Conservation (phyloP, 106 monocot species). For the Alisma plantagoaquatica region DNA sequence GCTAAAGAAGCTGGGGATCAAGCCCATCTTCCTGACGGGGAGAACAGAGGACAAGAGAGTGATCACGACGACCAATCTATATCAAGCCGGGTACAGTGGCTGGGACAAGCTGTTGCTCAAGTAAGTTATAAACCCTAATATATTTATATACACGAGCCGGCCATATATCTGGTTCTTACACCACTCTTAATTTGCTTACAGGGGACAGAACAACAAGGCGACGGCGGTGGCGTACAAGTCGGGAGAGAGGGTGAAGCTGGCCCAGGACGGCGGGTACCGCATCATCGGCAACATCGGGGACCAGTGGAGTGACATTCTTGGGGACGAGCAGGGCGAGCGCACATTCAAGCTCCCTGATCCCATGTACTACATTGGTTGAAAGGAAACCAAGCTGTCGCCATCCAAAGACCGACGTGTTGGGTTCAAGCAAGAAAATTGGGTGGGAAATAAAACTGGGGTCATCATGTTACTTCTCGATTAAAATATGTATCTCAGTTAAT, state of each 20-base stretch:
- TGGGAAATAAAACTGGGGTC: too few relatives aligned
- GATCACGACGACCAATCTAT: slow-evolving; percentile 4
- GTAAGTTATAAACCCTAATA: too few relatives aligned
- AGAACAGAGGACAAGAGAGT: slow-evolving; percentile 2
- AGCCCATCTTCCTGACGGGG: slow-evolving; percentile 7
- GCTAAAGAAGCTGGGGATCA: slow-evolving; percentile 5
- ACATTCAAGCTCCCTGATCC: slow-evolving; percentile 29
- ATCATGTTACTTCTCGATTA: too few relatives aligned
- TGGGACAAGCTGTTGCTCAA: slow-evolving; percentile 16
- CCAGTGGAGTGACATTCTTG: slow-evolving; percentile 19
- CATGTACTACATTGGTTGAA: slow-evolving; percentile 12
- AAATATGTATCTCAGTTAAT: too few relatives aligned
- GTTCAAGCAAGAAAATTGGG: too few relatives aligned
- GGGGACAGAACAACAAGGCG: neutral
- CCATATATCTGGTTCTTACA: too few relatives aligned
- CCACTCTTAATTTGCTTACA: too few relatives aligned
- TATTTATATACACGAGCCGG: too few relatives aligned
- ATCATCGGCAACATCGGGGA: slow-evolving; percentile 13
- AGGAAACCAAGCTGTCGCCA: too few relatives aligned
- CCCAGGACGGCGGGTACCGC: slow-evolving; percentile 1
- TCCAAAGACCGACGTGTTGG: too few relatives aligned
- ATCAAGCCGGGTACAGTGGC: neutral
- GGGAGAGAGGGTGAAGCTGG: neutral
- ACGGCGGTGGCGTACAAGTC: too few relatives aligned
- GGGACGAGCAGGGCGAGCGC: slow-evolving; percentile 9